Evolutionary conservation across 805 yeast genomes (phyloP), one percentile per base, ranked within the genome.

Genomic region (Allodekkera sacchari): DNA sequence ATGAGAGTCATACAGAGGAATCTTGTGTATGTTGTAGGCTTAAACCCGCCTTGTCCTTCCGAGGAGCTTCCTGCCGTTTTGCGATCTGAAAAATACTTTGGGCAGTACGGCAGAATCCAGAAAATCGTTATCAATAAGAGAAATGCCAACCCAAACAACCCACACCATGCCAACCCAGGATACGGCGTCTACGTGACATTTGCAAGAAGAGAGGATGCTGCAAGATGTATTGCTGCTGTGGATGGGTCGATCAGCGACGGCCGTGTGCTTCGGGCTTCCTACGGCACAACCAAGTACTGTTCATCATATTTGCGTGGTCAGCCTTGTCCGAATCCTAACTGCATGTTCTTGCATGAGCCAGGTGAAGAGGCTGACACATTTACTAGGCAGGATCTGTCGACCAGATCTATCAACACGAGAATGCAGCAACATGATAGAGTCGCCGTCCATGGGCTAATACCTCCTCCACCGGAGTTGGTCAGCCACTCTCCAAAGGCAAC

Each of bases 321-420:
- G 54, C 80, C 92, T 7, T 92, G 99, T 61, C 98, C 95, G 37
- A 92, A 92, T 59, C 97, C 97, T 40, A 85, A 87, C 52, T 92
- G 99, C 68, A 92, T 92, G 98, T 92, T 92, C 50, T 68, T 92
- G 48, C 99, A 92, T 56, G 98, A 92, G 59, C 98, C 98, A 6
- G 98, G 99, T 37, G 99, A 92, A 64, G 98, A 92, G 57, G 97
- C 97, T 2, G 98, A 92, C 49, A 82, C 95, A 8, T 89, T 83
- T 60, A 84, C 95, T 18, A 77, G 96, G 57, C 87, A 83, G 50
- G 94, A 83, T 50, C 65, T 83, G 48, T 76, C 87, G 5, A 82
- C 92, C 4, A 80, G 83, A 53, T 77, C 75, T 43, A 75, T 77
- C 45, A 74, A 71, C 47, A 72, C 73, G 70, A 50, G 44, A 30